Base-by-base conservation (phyloP, 768 basidiomycete genomes). In the Mycena capillaripes region DNA sequence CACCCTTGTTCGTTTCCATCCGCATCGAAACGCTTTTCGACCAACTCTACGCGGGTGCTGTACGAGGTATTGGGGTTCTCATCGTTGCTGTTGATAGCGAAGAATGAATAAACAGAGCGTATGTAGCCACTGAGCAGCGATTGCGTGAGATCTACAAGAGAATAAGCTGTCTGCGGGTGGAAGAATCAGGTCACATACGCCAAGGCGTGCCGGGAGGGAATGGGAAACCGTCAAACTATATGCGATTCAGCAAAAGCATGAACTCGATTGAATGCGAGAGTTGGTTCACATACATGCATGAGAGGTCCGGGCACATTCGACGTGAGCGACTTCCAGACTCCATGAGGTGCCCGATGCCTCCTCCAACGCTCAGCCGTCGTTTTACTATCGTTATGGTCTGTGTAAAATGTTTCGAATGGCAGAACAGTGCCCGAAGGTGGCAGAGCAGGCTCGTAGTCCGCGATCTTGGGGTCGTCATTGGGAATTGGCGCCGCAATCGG, bases 31-130 rank as follows among this genome's bases (percentile, higher is more conserved):
- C 79, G 74, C 66, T 88, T 89, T 67, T 87, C 82, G 36, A 85
- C 78, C 16, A 76, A 77, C 65, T 89, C 87, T 8, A 89, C 86
- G 12, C 87, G 85, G 0, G 88, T 89, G 76, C 86, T 86, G 77
- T 85, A 88, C 3, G 82, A 81, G 2, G 82, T 69, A 25, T 82
- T 76, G 0, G 81, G 79, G 63, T 82, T 86, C 10, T 78, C 76
- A 60, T 87, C 87, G 62, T 88, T 83, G 69, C 79, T 82, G 75
- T 86, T 86, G 23, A 87, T 69, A 19, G 82, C 81, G 36, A 83
- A 83, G 74, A 79, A 83, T 2, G 84, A 84, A 8, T 85, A 84
- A 64, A 85, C 88, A 1, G 82, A 78, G 23, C 83, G 84, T 11
- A 87, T 66, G 70, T 89, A 86, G 48, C 81, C 77, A 66, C 79